Evolutionary conservation across 176 grass and related monocot genomes (phyloP).

Genomic region (Avena eriantha): DNA sequence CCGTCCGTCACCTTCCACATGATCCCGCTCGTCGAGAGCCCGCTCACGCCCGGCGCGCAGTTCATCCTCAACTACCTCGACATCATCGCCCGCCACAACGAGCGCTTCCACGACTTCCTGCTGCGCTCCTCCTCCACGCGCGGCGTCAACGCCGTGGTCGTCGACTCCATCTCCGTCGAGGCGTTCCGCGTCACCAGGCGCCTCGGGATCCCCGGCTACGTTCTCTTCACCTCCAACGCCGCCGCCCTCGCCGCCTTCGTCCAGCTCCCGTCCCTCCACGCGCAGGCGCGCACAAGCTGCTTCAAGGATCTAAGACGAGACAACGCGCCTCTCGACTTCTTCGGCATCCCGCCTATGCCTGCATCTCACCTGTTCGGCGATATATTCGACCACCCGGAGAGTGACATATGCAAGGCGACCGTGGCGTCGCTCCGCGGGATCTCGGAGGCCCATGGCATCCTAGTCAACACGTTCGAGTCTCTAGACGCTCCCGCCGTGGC

Average conservation of each 20-base stretch:
- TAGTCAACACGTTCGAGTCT: constrained; percentile 51
- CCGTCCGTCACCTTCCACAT: constrained; percentile 44
- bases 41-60: not conserved
- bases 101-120: constrained; percentile 29
- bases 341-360: constrained; percentile 45
- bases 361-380: constrained; percentile 33
- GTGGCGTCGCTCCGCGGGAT: not conserved
- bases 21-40: constrained; percentile 14
- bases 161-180: constrained; percentile 47
- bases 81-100: constrained; percentile 36
- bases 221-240: constrained; percentile 32
- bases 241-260: constrained; percentile 36
- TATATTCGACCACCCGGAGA: not conserved
- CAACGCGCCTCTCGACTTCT: constrained; percentile 32
- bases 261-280: not conserved
- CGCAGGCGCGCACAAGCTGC: not conserved
- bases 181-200: constrained; percentile 37
- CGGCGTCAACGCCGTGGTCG: constrained; percentile 33
- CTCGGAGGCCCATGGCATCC: constrained; percentile 7
- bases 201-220: not conserved
- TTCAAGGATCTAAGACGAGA: constrained; percentile 32
- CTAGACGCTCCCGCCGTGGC: constrained; percentile 34
- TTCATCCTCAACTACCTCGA: constrained; percentile 1
- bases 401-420: not conserved
- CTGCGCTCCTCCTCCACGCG: constrained; percentile 8